Percentiles rank a stretch among this genome's conserved stretches.
phyloP scores from a whole-genome alignment of 2,329 filamentous ascomycete genomes.

The Plectosphaerella sp. region DNA sequence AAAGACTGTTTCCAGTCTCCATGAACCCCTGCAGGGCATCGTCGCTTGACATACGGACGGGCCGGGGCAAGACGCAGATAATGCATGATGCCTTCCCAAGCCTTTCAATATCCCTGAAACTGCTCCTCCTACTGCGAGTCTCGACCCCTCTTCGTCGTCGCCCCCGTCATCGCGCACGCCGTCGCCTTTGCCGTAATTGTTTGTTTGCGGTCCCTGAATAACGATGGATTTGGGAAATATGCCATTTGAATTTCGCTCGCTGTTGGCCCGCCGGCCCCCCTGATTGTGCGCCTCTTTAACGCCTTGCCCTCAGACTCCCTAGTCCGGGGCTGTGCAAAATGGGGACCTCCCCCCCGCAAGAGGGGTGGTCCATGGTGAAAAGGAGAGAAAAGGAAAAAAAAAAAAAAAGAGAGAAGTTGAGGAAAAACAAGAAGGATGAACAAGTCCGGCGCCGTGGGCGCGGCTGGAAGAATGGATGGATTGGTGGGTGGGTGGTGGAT shows the following conservation, averaged over 20 bases:
- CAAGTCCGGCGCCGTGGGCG: background rate
- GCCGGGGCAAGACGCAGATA: too few relatives aligned
- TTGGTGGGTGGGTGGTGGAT: background rate
- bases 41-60: too few relatives aligned
- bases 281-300: background rate
- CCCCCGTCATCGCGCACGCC: too few relatives aligned
- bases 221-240: background rate
- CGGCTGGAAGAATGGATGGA: background rate
- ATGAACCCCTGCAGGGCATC: too few relatives aligned
- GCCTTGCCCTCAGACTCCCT: background rate
- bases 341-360: background rate
- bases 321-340: background rate
- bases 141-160: too few relatives aligned
- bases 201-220: background rate
- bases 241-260: background rate
- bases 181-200: too few relatives aligned
- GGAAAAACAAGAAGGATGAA: background rate
- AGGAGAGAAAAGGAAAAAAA: background rate
- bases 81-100: too few relatives aligned
- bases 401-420: background rate
- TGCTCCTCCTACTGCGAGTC: too few relatives aligned
- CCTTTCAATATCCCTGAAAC: too few relatives aligned
- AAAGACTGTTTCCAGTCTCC: too few relatives aligned
- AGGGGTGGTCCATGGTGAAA: background rate
- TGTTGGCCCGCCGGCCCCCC: background rate